Evolutionary conservation across 495 filamentous ascomycete genomes (phyloP), one percentile per base, ranked within the genome.

Genomic region (Aspergillus bridgeri): DNA sequence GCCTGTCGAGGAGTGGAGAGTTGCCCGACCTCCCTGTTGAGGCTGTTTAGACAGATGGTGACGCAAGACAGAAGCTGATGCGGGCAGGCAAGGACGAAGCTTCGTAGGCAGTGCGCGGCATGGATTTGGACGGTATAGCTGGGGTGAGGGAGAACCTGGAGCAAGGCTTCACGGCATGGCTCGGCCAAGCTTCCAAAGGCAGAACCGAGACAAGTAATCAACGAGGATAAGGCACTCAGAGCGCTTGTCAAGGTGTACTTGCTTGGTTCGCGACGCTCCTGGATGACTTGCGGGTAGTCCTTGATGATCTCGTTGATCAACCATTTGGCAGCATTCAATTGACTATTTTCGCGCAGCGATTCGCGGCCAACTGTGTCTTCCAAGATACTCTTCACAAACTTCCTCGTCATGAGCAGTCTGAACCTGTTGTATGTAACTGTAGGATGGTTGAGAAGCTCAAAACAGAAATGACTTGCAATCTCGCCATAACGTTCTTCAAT

Each of bases 101-200:
- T 84, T 50, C 92, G 91, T 53, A 98, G 72, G 63, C 91, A 95
- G 62, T 87, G 83, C 25, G 94, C 88, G 2, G 90, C 87, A 62
- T 93, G 86, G 2, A 98, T 83, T 68, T 98, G 94, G 6, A 99
- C 92, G 7, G 91, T 92, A 66, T 97, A 98, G 73, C 89, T 98
- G 3, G 92, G 91, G 67, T 99, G 95, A 62, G 96, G 89, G 3
- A 98, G 76, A 11, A 96, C 91, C 65, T 97, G 92, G 38, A 98
- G 77, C 24, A 99, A 79, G 11, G 88, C 90, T 68, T 98, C 94
- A 22, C 92, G 83, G 64, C 90, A 93, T 22, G 75, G 68, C 55
- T 99, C 94, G 5, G 89, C 87, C 63, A 94, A 81, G 46, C 73
- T 77, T 51, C 82, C 87, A 43, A 90, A 83, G 21, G 91, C 91